Evolutionary conservation across 139 green algal species (phyloP), one percentile per base, ranked within the genome.

Genomic region (Microglena sp.): DNA sequence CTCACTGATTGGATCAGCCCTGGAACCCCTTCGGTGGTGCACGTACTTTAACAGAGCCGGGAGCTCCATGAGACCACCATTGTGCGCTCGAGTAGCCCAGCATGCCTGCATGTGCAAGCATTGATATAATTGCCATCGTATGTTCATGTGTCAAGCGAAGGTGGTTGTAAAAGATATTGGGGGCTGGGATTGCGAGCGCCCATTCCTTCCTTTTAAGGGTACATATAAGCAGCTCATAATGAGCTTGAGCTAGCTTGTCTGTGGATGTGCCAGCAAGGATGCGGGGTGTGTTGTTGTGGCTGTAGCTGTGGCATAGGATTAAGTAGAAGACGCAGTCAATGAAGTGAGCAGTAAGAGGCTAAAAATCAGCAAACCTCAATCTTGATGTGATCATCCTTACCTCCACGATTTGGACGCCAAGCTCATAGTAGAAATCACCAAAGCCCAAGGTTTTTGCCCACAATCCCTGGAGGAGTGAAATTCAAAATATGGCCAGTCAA

Each of bases 341-440:
- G n/a, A n/a, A n/a, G n/a, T n/a, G n/a, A n/a, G n/a, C n/a, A n/a
- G n/a, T n/a, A n/a, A n/a, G n/a, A n/a, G n/a, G n/a, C n/a, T n/a
- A n/a, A n/a, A n/a, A n/a, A n/a, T n/a, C n/a, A n/a, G n/a, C n/a
- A n/a, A n/a, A n/a, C n/a, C n/a, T n/a, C n/a, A n/a, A n/a, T n/a
- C n/a, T n/a, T n/a, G n/a, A n/a, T n/a, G n/a, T n/a, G n/a, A n/a
- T n/a, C n/a, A n/a, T n/a, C n/a, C 40, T 24, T 18, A 50, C 40
- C 58, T 74, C 68, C n/a, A 74, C 61, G 18, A 69, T 67, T 60
- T 74, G 68, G 33, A 98, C 92, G 1, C 85, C 87, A 1, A 98
- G 83, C 78, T 96, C 89, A 50, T 95, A 97, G 68, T 97, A 98
- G 62, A 95, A 98, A 75, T 97, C 90, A 26, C 91, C 89, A 71